These are phyloP conservation scores for Camillea tinctor DNA, from an alignment of 2,329 filamentous ascomycete genomes.

Conservation along the genomic window DNA sequence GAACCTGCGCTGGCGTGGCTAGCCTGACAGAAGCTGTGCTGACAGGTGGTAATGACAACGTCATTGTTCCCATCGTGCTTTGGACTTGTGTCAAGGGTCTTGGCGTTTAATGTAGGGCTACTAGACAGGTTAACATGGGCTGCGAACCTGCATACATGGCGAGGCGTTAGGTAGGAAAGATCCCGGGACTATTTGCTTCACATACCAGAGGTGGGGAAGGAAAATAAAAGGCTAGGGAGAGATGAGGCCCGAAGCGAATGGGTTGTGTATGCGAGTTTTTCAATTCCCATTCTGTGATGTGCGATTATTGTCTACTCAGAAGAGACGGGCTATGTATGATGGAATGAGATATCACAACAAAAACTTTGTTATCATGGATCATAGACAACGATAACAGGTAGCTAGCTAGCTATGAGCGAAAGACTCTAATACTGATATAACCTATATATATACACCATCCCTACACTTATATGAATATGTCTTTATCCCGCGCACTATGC, in stretches of 20 bases:
- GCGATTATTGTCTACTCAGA: background rate
- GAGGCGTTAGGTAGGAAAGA: background rate
- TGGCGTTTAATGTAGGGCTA: conserved; percentile 43
- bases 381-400: background rate
- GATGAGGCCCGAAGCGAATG: background rate
- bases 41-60: conserved; percentile 97
- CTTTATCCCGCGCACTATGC: too few relatives aligned
- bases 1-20: conserved; percentile 72
- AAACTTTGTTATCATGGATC: background rate
- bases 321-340: background rate
- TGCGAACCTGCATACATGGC: background rate
- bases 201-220: background rate
- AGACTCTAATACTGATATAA: background rate
- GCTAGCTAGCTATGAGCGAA: background rate
- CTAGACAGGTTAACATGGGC: conserved; percentile 1
- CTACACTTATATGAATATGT: too few relatives aligned
- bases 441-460: too few relatives aligned
- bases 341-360: background rate
- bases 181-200: background rate
- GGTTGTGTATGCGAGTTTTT: background rate
- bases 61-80: conserved; percentile 87
- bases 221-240: too few relatives aligned
- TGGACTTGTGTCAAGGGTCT: conserved; percentile 89
- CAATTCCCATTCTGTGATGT: background rate
- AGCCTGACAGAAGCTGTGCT: conserved; percentile 93